phyloP scores from a whole-genome alignment of 345 rosid genomes.

The Cardamine occulta region DNA sequence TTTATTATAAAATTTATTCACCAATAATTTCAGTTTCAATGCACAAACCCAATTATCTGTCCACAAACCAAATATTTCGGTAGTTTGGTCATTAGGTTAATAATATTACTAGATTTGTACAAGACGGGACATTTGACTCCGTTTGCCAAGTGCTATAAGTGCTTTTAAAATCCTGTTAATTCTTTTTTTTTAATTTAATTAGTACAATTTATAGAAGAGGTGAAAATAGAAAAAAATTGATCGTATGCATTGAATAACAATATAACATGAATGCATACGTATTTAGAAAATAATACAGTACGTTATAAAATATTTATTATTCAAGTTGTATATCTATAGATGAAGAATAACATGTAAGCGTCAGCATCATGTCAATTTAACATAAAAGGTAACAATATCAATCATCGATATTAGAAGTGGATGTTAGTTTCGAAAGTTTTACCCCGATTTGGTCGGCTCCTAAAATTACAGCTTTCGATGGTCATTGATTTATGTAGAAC shows the following conservation, averaged over 20 bases:
- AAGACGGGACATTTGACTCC: slow-evolving; percentile 6
- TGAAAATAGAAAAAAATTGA: neutral
- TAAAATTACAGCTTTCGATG: neutral
- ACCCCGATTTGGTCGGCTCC: neutral
- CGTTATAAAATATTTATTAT: no score
- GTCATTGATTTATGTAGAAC: neutral
- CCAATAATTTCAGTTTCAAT: neutral
- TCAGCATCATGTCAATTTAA: no score
- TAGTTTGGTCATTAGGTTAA: slow-evolving; percentile 4
- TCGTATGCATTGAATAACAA: neutral
- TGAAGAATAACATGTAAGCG: no score
- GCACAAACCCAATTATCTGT: neutral
- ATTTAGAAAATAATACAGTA: no score
- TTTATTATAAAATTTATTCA: neutral
- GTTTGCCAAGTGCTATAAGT: neutral
- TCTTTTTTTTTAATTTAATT: neutral
- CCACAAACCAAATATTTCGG: neutral
- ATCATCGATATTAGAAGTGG: neutral
- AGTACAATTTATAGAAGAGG: neutral
- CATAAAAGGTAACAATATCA: neutral
- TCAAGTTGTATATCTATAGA: no score
- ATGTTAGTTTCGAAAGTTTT: neutral
- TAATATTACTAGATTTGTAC: slow-evolving; percentile 12
- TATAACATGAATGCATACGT: neutral
- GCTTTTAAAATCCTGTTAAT: neutral